Evolutionary conservation across 257 asterid species (phyloP), one percentile per base, ranked within the genome.

Genomic region (Craterostigma plantagineum): DNA sequence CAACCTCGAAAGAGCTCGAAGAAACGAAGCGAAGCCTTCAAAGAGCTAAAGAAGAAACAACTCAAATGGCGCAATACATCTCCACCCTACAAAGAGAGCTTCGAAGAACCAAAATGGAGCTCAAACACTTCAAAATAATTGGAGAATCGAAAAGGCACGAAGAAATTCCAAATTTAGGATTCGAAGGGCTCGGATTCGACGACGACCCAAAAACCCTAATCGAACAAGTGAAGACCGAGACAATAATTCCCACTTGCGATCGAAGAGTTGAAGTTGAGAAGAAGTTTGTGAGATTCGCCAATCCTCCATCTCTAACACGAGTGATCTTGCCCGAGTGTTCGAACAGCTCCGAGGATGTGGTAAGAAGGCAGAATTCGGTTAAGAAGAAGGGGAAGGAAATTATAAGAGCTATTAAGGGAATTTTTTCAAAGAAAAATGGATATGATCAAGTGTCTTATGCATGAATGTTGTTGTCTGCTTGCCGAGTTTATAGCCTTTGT

Each of bases 21-120:
- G 81, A 64, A 57, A 75, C 92, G 11, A 85, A 63, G 60, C 81
- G 75, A 52, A 68, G 69, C 57, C 92, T 81, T 10, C 61, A 53
- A 62, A 77, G 63, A 55, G 86, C 87, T 3, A 55, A 54, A 9
- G 71, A 73, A 42, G 86, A 81, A 62, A 75, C 69, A 63, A 45
- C 54, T 53, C 55, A 57, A 45, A 65, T 81, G 92, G 81, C 81
- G 0, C 65, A 39, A 18, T 70, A 53, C 50, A 75, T 85, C 48
- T 63, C 81, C 10, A 63, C 81, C 0, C 49, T 81, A 42, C 86
- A 73, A 56, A 67, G 69, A 12, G 84, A 85, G 46, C 94, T 85
- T 49, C 60, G 67, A 13, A 72, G 56, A 16, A 73, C 94, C 42
- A 75, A 68, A 57, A 50, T 18, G 53, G 94, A 81, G 59, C 91